phyloP scores from a whole-genome alignment of 768 basidiomycete genomes.

The Trametes cingulata region DNA sequence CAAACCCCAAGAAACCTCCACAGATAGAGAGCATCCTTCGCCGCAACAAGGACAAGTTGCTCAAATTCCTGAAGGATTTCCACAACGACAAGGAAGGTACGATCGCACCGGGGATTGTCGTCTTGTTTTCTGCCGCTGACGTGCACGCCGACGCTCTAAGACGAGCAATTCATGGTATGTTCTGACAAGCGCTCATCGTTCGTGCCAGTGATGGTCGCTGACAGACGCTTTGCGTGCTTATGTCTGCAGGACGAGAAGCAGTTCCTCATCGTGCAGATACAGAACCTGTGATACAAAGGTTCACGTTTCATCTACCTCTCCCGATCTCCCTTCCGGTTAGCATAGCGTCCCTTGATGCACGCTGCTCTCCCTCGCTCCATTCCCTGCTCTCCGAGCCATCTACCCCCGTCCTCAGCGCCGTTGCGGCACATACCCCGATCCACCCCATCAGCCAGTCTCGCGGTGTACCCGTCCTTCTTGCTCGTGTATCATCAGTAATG shows the following conservation, averaged over 20 bases:
- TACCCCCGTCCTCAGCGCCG: not conserved
- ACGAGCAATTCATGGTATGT: conserved; percentile 90
- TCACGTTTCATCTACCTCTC: not conserved
- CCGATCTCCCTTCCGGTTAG: conserved; percentile 2
- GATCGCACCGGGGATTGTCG: conserved; percentile 23
- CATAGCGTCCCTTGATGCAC: not conserved
- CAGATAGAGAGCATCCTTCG: conserved; percentile 90
- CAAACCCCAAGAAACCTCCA: conserved; percentile 98
- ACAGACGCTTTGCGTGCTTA: not conserved
- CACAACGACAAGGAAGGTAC: conserved; percentile 97
- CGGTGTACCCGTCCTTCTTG: conserved; percentile 17
- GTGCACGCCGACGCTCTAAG: conserved; percentile 38
- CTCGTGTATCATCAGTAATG: conserved; percentile 19
- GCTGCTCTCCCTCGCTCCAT: not conserved
- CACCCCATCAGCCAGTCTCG: conserved; percentile 6
- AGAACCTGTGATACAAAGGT: conserved; percentile 51
- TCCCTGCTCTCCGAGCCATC: not conserved
- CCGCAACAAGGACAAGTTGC: conserved; percentile 91
- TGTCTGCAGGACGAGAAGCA: conserved; percentile 82
- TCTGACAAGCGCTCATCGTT: not conserved
- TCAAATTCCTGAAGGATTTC: conserved; percentile 87
- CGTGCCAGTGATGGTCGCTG: conserved; percentile 2
- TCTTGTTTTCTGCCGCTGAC: not conserved
- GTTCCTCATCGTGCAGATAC: conserved; percentile 91
- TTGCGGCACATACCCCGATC: conserved; percentile 3